These are phyloP conservation scores for Penicillium paneum DNA, from an alignment of 2,329 filamentous ascomycete species.

Conservation along the genomic window DNA sequence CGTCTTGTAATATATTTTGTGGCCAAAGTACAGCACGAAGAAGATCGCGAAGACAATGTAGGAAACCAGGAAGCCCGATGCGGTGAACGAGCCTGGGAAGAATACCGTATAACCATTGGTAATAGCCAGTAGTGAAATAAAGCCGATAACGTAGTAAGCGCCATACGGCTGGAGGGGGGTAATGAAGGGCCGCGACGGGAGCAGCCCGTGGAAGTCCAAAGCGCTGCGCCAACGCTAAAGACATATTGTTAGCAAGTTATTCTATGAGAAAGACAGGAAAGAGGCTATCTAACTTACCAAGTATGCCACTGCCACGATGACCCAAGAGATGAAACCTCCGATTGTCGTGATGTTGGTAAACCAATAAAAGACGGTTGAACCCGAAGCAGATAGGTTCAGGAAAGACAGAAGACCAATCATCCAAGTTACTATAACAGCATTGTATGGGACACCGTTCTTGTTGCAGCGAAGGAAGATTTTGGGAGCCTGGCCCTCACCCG, in stretches of 20 bases:
- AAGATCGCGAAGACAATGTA: conserved; percentile 57
- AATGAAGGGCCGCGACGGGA: conserved; percentile 50
- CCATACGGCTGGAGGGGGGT: conserved; percentile 53
- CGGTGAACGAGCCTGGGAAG: conserved; percentile 45
- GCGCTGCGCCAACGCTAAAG: conserved; percentile 53
- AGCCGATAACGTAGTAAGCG: conserved; percentile 49
- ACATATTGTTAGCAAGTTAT: not conserved
- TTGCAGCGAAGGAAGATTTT: conserved; percentile 42
- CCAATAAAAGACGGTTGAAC: conserved; percentile 42
- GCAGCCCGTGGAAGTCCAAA: conserved; percentile 48
- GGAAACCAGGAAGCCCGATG: conserved; percentile 51
- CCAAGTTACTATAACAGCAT: conserved; percentile 44
- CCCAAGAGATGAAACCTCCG: conserved; percentile 39
- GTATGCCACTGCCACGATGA: conserved; percentile 46
- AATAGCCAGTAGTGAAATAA: conserved; percentile 51
- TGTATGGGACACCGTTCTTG: conserved; percentile 53
- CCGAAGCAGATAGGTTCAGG: conserved; percentile 36
- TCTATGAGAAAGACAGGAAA: conserved; percentile 35
- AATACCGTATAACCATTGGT: conserved; percentile 59
- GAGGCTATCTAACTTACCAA: conserved; percentile 32
- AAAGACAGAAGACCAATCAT: conserved; percentile 34
- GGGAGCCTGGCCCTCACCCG: conserved; percentile 40
- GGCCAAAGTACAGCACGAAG: conserved; percentile 40
- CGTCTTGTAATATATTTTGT: conserved; percentile 35
- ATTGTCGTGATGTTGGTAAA: conserved; percentile 43